Conservation (phyloP, 257 asterid species). For the Capsicum rhomboideum region DNA sequence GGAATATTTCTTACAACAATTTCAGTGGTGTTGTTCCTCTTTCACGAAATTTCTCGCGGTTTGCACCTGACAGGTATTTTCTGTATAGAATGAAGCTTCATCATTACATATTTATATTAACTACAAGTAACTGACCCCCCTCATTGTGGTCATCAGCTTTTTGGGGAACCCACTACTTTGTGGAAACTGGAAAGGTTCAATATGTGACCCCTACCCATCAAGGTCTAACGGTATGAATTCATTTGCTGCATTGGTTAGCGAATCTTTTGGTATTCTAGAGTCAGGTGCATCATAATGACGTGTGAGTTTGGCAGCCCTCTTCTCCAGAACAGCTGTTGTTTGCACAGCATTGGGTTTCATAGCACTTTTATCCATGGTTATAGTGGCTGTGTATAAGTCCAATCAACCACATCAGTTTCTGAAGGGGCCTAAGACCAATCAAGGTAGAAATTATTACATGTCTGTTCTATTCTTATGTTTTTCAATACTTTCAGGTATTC, state of each 20-base stretch:
- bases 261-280: not conserved
- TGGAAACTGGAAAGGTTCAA: constrained; percentile 90
- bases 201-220: constrained; percentile 54
- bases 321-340: constrained; percentile 61
- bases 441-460: constrained; percentile 23
- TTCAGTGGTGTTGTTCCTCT: constrained; percentile 67
- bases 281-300: not conserved
- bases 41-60: constrained; percentile 70
- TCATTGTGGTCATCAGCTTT: constrained; percentile 42
- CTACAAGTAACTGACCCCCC: not conserved
- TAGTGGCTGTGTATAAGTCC: constrained; percentile 76
- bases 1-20: constrained; percentile 85
- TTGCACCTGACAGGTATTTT: constrained; percentile 73
- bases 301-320: constrained; percentile 35
- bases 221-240: constrained; percentile 50
- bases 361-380: constrained; percentile 54
- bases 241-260: not conserved
- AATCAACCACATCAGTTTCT: constrained; percentile 36
- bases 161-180: constrained; percentile 68
- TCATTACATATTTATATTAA: not conserved
- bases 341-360: constrained; percentile 61
- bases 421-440: constrained; percentile 43
- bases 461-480: not conserved
- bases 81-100: not conserved
- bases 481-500: not conserved